Percentiles rank a stretch among this genome's conserved stretches.
These are phyloP conservation scores for Pseudopyricularia cyperi DNA, from an alignment of 2,329 filamentous ascomycete genomes.

Conservation along the genomic window DNA sequence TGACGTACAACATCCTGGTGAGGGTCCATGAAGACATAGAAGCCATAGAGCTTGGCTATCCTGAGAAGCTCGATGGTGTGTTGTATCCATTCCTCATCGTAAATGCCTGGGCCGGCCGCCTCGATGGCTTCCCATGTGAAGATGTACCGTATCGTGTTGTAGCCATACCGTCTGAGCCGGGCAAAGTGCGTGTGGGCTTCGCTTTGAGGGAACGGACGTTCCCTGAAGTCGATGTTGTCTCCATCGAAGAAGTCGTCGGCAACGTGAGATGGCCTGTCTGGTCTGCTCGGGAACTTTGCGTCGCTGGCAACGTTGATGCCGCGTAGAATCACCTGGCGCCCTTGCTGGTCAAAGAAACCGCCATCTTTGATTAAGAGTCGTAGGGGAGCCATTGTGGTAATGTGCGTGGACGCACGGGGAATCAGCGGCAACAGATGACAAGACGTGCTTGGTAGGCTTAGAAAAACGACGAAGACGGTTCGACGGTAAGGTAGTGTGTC, in stretches of 20 bases:
- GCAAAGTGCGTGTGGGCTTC: conserved; percentile 82
- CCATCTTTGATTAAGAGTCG: conserved; percentile 75
- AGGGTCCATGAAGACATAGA: conserved; percentile 97
- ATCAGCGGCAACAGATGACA: background rate
- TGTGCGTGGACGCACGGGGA: background rate
- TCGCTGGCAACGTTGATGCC: conserved; percentile 92
- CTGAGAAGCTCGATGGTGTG: conserved; percentile 80
- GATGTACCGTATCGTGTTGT: conserved; percentile 91
- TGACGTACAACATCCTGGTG: conserved; percentile 84
- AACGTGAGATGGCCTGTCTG: conserved; percentile 70
- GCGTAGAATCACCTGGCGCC: conserved; percentile 76
- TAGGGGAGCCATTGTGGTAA: conserved; percentile 51
- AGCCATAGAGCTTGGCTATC: conserved; percentile 77
- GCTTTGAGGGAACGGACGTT: conserved; percentile 68
- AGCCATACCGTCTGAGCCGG: conserved; percentile 75
- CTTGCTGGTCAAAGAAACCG: conserved; percentile 67
- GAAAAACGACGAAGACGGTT: background rate
- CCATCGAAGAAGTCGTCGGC: conserved; percentile 77
- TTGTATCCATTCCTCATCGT: conserved; percentile 87
- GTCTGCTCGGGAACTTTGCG: conserved; percentile 74
- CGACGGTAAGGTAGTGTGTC: no score
- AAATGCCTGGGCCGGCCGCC: conserved; percentile 75
- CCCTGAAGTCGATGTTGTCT: conserved; percentile 80
- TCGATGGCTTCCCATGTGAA: conserved; percentile 99
- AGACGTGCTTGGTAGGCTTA: background rate